phyloP scores from a whole-genome alignment of 371 early-diverging fungal species.

The Syncephalastrum monosporum region DNA sequence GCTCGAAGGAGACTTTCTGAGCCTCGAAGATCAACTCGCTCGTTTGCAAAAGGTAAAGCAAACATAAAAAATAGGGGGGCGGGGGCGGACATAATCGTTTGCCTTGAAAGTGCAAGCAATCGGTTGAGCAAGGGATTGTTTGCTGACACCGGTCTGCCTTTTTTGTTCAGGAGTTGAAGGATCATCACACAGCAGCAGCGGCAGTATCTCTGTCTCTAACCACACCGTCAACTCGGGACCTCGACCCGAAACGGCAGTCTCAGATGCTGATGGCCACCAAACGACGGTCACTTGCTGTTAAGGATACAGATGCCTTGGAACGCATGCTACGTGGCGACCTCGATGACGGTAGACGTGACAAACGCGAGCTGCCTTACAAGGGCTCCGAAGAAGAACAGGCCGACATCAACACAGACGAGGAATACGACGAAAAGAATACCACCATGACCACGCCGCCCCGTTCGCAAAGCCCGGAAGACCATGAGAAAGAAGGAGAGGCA shows the following conservation, averaged over 20 bases:
- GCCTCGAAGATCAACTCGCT: conserved; percentile 44
- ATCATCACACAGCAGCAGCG: conserved; percentile 4
- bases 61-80: background rate
- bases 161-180: background rate
- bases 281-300: conserved; percentile 43
- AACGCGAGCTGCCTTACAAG: background rate
- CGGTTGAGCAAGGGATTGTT: too few species aligned
- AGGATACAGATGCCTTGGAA: conserved; percentile 44
- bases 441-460: conserved; percentile 19
- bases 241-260: conserved; percentile 47
- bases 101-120: too few species aligned
- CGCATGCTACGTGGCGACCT: conserved; percentile 46
- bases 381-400: background rate
- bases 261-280: conserved; percentile 51
- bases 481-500: conserved; percentile 2
- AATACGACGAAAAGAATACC: conserved; percentile 18
- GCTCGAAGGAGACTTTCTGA: conserved; percentile 48
- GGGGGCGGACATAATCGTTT: too few species aligned
- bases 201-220: conserved; percentile 1
- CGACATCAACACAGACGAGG: conserved; percentile 6
- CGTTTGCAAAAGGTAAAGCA: conserved; percentile 44
- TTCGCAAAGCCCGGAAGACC: conserved; percentile 11
- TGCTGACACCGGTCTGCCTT: background rate
- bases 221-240: conserved; percentile 3
- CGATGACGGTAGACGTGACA: conserved; percentile 9